Evolutionary conservation across 345 rosid species (phyloP), one percentile per base, ranked within the genome.

Genomic region (Limnanthes douglasii): DNA sequence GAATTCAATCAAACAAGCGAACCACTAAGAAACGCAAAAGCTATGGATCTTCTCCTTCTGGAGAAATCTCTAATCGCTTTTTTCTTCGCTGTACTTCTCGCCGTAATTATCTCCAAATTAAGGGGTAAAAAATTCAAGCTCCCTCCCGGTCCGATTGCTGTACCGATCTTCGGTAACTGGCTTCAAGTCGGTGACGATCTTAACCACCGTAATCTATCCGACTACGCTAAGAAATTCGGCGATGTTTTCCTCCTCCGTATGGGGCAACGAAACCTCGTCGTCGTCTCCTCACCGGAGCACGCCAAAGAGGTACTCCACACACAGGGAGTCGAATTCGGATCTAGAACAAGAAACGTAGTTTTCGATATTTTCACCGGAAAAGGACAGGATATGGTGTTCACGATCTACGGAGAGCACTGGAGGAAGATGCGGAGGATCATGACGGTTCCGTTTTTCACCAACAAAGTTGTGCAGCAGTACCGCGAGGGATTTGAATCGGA

Each of bases 371-470:
- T 90, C 69, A 90, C 98, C 0, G 98, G 98, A 0, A 84, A 90
- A 27, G 96, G 98, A 0, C 98, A 90, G 60, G 98, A 90, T 49
- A 90, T 90, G 98, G 98, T 85, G 47, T 90, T 90, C 68, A 90
- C 98, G 0, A 94, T 90, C 1, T 90, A 90, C 51, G 98, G 98
- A 0, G 99, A 92, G 44, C 99, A 92, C 48, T 92, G 99, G 96
- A 53, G 99, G 44, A 92, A 92, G 72, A 92, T 90, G 98, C 29
- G 96, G 27, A 31, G 98, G 50, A 90, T 90, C 69, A 90, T 90
- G 98, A 90, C 98, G 12, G 98, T 90, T n/a, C 98, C 98, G 0
- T 92, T 92, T 43, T 90, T 90, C 65, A 90, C 99, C 18, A 76
- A 80, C 64, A 85, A 80, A 34, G 96, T 85, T 0, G 90, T 85